Percentiles rank a stretch among this genome's conserved stretches.
These are phyloP conservation scores for Cicer yamashitae DNA, from an alignment of 306 rosid genomes.

Conservation along the genomic window DNA sequence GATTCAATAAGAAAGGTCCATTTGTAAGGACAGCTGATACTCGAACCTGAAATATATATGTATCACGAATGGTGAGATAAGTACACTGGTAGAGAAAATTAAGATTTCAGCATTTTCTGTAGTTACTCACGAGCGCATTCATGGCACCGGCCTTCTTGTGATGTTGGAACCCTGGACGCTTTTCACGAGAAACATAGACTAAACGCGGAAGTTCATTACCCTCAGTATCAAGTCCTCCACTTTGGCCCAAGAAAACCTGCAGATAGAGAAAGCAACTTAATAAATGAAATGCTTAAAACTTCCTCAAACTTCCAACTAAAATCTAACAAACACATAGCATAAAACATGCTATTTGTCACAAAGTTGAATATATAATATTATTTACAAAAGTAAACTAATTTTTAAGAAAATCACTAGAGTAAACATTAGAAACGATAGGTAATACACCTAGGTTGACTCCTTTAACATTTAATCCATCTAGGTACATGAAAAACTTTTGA, in stretches of 20 bases:
- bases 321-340: constrained; percentile 23
- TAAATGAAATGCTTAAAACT: constrained; percentile 17
- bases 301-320: constrained; percentile 31
- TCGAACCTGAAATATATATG: constrained; percentile 71
- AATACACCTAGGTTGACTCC: constrained; percentile 7
- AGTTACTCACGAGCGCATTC: constrained; percentile 88
- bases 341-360: constrained; percentile 2
- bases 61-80: constrained; percentile 22
- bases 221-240: constrained; percentile 90
- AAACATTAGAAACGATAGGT: constrained; percentile 16
- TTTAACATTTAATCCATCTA: constrained; percentile 11
- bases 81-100: background rate
- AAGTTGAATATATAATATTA: constrained; percentile 25
- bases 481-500: constrained; percentile 27
- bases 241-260: constrained; percentile 98
- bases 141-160: constrained; percentile 99
- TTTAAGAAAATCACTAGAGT: background rate
- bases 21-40: constrained; percentile 97
- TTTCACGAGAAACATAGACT: constrained; percentile 98
- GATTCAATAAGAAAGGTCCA: constrained; percentile 97
- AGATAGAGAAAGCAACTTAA: constrained; percentile 34
- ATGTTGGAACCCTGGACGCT: constrained; percentile 99
- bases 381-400: background rate
- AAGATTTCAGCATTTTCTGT: constrained; percentile 1
- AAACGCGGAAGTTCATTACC: constrained; percentile 93